These are phyloP conservation scores for Aureobasidium sp. DNA, from an alignment of 2,329 filamentous ascomycete genomes.

Conservation along the genomic window DNA sequence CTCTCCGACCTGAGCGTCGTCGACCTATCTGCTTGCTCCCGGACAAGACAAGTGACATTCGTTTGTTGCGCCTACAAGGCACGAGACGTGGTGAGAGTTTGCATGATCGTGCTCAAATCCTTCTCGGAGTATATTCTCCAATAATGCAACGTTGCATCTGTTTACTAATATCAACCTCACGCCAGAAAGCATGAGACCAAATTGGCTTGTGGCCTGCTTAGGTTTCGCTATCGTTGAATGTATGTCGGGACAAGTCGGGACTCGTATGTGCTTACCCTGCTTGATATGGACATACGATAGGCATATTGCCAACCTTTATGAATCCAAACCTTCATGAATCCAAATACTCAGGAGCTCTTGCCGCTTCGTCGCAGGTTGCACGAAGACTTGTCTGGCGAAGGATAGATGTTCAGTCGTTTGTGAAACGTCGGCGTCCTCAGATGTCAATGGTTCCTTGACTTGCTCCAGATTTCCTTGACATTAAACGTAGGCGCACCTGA, in stretches of 20 bases:
- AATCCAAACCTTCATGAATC: neutral
- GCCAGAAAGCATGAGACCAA: neutral
- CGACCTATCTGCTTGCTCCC: neutral
- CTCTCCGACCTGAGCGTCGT: neutral
- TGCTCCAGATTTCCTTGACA: neutral
- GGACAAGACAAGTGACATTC: neutral
- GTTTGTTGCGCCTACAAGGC: neutral
- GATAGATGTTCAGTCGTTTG: neutral
- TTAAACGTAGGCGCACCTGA: neutral
- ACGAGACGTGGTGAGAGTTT: slow-evolving; percentile 3
- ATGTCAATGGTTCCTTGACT: neutral
- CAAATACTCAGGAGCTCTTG: neutral
- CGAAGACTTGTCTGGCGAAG: neutral
- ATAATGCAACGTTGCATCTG: slow-evolving; percentile 7
- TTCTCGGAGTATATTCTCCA: neutral
- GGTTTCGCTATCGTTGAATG: neutral
- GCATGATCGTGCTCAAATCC: neutral
- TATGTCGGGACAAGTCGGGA: neutral
- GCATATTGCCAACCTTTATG: neutral
- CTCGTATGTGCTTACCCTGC: neutral
- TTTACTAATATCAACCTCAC: neutral
- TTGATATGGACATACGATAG: neutral
- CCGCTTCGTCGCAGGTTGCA: neutral
- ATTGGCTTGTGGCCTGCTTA: neutral
- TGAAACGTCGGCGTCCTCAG: neutral